A percentile compares a stretch with the other conserved stretches of the same genome.
Conservation (phyloP, 1,284 basidiomycete species). For the Cryptococcus sp. region DNA sequence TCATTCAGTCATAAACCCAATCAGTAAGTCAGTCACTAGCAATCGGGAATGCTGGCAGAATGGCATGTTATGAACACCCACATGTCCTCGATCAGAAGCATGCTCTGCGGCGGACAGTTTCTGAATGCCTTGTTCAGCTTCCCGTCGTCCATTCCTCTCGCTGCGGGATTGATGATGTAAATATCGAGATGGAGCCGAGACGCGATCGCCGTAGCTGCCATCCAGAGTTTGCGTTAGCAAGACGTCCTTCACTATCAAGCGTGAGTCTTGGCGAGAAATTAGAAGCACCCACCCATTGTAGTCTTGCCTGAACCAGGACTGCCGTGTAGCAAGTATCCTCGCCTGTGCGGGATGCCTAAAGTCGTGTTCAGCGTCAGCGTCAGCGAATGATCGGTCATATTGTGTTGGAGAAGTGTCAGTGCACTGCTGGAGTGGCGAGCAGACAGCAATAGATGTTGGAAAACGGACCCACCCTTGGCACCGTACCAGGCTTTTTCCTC, state of each 20-base stretch:
- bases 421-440: too few species aligned
- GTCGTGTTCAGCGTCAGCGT: background rate
- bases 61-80: conserved; percentile 6
- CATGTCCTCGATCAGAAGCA: conserved; percentile 43
- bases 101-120: conserved; percentile 26
- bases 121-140: conserved; percentile 32
- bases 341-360: conserved; percentile 32
- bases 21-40: too few species aligned
- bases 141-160: conserved; percentile 37
- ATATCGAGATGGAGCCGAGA: conserved; percentile 31
- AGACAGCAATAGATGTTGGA: too few species aligned
- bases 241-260: too few species aligned
- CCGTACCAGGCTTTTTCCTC: conserved; percentile 33
- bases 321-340: conserved; percentile 38
- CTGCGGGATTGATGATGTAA: conserved; percentile 34
- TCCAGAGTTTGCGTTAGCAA: too few species aligned
- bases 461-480: conserved; percentile 22
- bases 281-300: conserved; percentile 25
- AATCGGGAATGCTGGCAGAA: too few species aligned
- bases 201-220: conserved; percentile 31
- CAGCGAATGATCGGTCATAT: background rate
- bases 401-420: too few species aligned
- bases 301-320: conserved; percentile 39
- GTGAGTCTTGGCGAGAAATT: too few species aligned
- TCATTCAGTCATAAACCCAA: too few species aligned